Evolutionary conservation across 805 yeast genomes (phyloP), one percentile per base, ranked within the genome.

Genomic region (Candida ulmi): DNA sequence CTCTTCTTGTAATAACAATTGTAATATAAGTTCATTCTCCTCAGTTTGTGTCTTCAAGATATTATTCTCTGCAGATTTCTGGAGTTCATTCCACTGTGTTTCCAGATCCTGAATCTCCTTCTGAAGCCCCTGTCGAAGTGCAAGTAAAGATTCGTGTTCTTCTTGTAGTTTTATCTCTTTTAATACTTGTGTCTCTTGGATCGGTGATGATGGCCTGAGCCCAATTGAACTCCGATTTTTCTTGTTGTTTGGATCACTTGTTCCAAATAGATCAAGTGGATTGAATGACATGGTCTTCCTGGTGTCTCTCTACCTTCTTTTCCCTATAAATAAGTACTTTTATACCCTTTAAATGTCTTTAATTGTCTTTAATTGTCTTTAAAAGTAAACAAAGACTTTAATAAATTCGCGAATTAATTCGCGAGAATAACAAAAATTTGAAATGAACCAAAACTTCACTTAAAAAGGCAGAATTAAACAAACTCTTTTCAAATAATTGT

Each of bases 21-120:
- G 23, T 12, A 39, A 28, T 4, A 48, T 33, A 23, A 34, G 5
- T 11, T 48, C 44, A 12, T 46, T 43, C 17, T 48, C 52, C 13
- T 44, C 41, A n/a, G 39, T 41, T 11, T 29, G 24, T 6, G 35
- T 30, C 11, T 35, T 24, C 24, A 31, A 37, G 12, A 12, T 13
- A 16, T 44, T 45, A 8, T 35, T 40, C n/a, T 40, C 46, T 5
- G 43, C 46, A 18, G 16, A 19, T 15, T 33, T 41, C 8, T 47
- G 43, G 9, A 48, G 17, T n/a, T 40, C 46, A 23, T 52, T 48
- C 54, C 54, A 48, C 19, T 48, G 35, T 1, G 34, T 13, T 21
- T 55, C 54, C 11, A 55, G 33, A 0, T 11, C 18, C 6, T 42
- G 45, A 7, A 55, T 44, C 39, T 55, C 59, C 4, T 23, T 30